phyloP scores from a whole-genome alignment of 164 flowering plant genomes.

The Piper longum region DNA sequence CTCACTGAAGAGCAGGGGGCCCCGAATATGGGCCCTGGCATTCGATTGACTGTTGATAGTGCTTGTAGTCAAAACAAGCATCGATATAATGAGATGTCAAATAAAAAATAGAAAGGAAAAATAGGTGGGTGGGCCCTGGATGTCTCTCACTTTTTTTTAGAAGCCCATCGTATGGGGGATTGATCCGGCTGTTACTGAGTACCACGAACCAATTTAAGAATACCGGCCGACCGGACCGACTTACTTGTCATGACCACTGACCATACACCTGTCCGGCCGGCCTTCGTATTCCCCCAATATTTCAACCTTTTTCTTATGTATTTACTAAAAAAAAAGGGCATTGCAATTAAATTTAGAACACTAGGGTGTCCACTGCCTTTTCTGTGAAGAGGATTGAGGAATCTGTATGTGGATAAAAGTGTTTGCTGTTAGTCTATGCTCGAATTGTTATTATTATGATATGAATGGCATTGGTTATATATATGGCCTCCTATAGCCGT shows the following conservation, averaged over 20 bases:
- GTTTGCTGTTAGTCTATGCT: no score
- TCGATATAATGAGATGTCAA: neutral
- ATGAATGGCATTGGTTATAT: no score
- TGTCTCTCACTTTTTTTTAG: neutral
- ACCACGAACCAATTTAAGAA: neutral
- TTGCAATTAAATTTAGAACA: neutral
- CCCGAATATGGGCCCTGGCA: no score
- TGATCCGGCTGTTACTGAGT: neutral
- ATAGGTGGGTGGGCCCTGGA: neutral
- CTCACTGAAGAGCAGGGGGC: no score
- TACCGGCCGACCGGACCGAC: neutral
- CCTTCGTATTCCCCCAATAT: neutral
- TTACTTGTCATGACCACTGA: neutral
- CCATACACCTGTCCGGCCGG: neutral
- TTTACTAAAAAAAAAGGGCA: neutral
- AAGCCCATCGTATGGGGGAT: neutral
- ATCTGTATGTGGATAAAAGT: no score
- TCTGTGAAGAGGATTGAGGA: neutral
- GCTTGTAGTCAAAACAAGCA: no score
- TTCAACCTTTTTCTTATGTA: neutral
- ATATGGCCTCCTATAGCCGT: no score
- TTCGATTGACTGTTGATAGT: no score
- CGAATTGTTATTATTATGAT: no score
- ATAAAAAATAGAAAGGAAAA: no score
- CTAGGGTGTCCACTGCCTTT: neutral